Evolutionary conservation across 106 monocot species (phyloP), one percentile per base, ranked within the genome.

Genomic region (Gastrodia elata): DNA sequence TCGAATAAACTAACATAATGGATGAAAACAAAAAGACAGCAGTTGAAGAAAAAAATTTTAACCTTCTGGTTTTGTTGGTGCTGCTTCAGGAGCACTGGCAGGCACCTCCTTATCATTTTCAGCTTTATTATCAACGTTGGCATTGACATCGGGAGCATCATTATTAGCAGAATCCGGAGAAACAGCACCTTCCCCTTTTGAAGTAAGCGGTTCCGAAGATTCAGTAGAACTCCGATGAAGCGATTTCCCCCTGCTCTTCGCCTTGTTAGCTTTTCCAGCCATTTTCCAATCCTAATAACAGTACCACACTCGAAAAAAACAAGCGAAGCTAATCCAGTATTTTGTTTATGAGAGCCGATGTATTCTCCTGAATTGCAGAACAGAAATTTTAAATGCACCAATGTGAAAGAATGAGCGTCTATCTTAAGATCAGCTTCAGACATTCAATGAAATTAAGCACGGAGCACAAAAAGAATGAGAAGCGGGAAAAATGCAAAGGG

Each of bases 61-160:
- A 86, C 91, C 86, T 88, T 86, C 86, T 75, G 69, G 79, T 65
- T 81, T 80, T 40, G 87, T 84, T 24, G 75, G 39, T 22, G 55
- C 35, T 22, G 44, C 49, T 28, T 83, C 68, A 11, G 80, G 25
- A 74, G 79, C n/a, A 44, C 78, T 72, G 37, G 46, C 64, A 22
- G 4, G 57, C 58, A 43, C 48, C n/a, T 69, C 76, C 61, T 61
- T 32, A 11, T 36, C 20, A 67, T 37, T 67, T 0, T 67, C 67
- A 0, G 18, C n/a, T n/a, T 67, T 67, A 22, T 37, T 67, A 67
- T 67, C 67, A 37, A 20, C 67, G 6, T 16, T 38, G 6, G 37
- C 67, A 67, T 38, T 36, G 67, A n/a, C 34, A 20, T 67, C 20
- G 27, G 37, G 18, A 20, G 11, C 36, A 67, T 67, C 67, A 2